phyloP scores from a whole-genome alignment of 108 stramenopile species.

The Nitzschia sp. region DNA sequence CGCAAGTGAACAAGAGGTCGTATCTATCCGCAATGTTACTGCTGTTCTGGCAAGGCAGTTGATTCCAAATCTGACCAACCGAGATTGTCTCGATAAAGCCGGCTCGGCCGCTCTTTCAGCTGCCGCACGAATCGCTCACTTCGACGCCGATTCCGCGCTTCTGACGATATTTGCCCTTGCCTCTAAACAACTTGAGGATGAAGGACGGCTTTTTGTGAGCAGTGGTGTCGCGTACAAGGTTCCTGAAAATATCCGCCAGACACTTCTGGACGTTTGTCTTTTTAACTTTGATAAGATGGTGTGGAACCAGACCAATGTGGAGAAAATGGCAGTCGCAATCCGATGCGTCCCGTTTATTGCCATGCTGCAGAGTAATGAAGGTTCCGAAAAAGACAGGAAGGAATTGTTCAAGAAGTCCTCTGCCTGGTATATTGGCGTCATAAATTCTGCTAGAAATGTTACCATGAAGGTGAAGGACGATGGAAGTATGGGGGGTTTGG shows the following conservation, averaged over 20 bases:
- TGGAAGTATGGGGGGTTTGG: background rate
- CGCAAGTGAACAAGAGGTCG: background rate
- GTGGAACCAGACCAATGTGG: slow-evolving; percentile 16
- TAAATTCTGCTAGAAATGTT: background rate
- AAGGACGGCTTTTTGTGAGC: background rate
- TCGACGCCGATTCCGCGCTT: slow-evolving; percentile 34
- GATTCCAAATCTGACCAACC: slow-evolving; percentile 47
- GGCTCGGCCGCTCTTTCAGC: slow-evolving; percentile 50
- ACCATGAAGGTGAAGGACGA: background rate
- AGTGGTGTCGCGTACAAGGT: background rate
- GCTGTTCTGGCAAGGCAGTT: slow-evolving; percentile 50
- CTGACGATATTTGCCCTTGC: slow-evolving; percentile 36
- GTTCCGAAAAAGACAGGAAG: slow-evolving; percentile 17
- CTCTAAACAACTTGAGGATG: slow-evolving; percentile 1
- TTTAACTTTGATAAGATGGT: slow-evolving; percentile 2
- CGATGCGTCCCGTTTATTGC: slow-evolving; percentile 62
- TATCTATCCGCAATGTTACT: slow-evolving; percentile 4
- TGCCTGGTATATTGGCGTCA: slow-evolving; percentile 19
- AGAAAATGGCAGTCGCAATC: slow-evolving; percentile 36
- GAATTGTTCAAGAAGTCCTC: slow-evolving; percentile 11
- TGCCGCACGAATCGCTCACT: slow-evolving; percentile 26
- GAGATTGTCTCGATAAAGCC: slow-evolving; percentile 28
- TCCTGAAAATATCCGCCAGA: background rate
- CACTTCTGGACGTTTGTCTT: background rate
- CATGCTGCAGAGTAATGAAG: slow-evolving; percentile 26